These are phyloP conservation scores for Leccinum proximum DNA, from an alignment of 1,284 basidiomycete genomes.

Conservation along the genomic window DNA sequence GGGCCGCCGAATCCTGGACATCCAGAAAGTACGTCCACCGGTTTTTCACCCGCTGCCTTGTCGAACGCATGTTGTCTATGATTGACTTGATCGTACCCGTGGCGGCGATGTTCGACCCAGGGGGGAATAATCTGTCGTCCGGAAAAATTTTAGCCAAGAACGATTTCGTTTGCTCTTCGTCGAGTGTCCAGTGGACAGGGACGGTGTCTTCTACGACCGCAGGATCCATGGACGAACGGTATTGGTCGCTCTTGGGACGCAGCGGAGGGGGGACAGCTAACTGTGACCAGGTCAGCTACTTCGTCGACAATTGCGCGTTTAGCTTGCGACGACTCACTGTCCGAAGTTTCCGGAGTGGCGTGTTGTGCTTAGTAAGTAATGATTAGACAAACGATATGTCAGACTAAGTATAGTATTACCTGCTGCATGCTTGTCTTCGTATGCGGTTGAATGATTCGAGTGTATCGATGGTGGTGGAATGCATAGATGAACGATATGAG, in stretches of 20 bases:
- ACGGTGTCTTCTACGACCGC: neutral
- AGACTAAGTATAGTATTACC: neutral
- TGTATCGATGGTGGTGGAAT: neutral
- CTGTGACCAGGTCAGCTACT: neutral
- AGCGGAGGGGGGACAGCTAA: neutral
- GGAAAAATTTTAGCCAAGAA: neutral
- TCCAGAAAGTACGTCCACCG: neutral
- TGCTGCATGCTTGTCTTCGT: neutral
- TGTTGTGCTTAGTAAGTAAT: neutral
- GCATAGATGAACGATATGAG: neutral
- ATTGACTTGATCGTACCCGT: neutral
- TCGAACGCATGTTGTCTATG: neutral
- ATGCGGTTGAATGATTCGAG: neutral
- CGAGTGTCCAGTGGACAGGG: neutral
- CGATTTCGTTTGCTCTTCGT: neutral
- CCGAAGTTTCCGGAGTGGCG: neutral
- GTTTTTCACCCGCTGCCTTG: neutral
- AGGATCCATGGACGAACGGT: neutral
- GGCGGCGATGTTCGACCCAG: neutral
- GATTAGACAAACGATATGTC: neutral
- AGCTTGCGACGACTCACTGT: neutral
- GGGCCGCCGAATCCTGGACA: neutral
- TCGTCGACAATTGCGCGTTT: neutral
- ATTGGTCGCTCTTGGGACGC: neutral
- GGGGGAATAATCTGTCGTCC: neutral